Evolutionary conservation across 768 basidiomycete species (phyloP).

Genomic region (Agaricus subrufescens): DNA sequence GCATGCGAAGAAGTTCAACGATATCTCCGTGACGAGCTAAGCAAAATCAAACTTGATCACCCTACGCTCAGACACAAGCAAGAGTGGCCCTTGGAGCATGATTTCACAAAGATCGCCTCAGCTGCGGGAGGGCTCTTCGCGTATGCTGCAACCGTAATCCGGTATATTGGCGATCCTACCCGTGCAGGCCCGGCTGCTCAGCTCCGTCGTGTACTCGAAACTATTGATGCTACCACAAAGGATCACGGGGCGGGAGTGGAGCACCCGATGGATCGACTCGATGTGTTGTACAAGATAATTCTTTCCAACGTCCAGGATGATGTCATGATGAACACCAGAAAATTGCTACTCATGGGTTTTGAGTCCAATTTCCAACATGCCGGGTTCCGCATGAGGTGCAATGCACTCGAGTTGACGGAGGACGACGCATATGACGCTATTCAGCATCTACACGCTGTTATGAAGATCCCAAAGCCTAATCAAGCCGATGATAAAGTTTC

Average conservation of each 20-base stretch:
- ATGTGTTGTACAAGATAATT: not conserved
- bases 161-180: slow-evolving; percentile 14
- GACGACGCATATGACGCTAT: not conserved
- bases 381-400: not conserved
- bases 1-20: too few species aligned
- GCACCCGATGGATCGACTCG: not conserved
- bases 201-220: not conserved
- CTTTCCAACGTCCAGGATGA: not conserved
- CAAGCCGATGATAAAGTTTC: not conserved
- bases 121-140: slow-evolving; percentile 22
- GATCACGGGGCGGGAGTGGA: not conserved
- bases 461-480: not conserved
- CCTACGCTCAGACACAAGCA: too few species aligned
- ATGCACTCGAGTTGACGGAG: not conserved
- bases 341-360: not conserved
- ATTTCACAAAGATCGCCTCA: slow-evolving; percentile 10
- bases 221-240: not conserved
- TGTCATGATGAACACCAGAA: not conserved
- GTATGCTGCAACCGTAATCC: slow-evolving; percentile 19
- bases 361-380: too few species aligned
- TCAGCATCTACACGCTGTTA: not conserved
- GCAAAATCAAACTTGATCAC: too few species aligned
- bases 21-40: too few species aligned
- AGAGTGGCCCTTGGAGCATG: not conserved
- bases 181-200: not conserved